phyloP scores from a whole-genome alignment of 2,329 filamentous ascomycete genomes.

The Colletotrichum brevisporum region DNA sequence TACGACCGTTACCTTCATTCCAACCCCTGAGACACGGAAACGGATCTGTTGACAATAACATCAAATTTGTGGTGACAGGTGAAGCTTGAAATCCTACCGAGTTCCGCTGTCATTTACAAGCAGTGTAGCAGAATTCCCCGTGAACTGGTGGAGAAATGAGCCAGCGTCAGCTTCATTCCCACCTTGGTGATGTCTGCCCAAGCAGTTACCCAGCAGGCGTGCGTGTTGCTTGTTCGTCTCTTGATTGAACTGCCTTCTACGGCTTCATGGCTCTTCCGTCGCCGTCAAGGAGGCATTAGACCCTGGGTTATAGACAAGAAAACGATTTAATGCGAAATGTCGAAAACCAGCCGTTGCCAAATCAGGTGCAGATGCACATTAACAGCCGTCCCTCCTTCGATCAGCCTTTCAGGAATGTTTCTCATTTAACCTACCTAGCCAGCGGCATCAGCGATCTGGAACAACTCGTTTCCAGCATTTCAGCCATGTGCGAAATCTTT shows the following conservation, averaged over 20 bases:
- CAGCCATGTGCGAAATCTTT: not conserved
- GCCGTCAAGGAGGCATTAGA: no score
- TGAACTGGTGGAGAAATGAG: constrained; percentile 1
- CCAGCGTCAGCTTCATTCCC: not conserved
- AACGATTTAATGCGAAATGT: no score
- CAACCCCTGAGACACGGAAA: not conserved
- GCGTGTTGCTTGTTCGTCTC: no score
- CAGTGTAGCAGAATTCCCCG: constrained; percentile 1
- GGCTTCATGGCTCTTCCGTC: no score
- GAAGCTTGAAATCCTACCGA: not conserved
- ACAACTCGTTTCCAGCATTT: constrained; percentile 27
- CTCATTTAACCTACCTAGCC: not conserved
- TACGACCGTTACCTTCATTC: not conserved
- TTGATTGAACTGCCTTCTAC: no score
- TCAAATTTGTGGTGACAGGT: not conserved
- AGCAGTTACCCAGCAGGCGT: no score
- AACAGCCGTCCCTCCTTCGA: no score
- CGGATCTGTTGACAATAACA: not conserved
- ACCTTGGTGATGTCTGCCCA: not conserved
- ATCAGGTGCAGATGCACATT: no score
- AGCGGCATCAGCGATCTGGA: not conserved
- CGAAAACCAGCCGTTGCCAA: no score
- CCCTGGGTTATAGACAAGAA: no score
- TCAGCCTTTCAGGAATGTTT: constrained; percentile 6
- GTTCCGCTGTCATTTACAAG: not conserved